Evolutionary conservation across 345 rosid species (phyloP), one percentile per base, ranked within the genome.

Genomic region (Raphanus raphanistrum): DNA sequence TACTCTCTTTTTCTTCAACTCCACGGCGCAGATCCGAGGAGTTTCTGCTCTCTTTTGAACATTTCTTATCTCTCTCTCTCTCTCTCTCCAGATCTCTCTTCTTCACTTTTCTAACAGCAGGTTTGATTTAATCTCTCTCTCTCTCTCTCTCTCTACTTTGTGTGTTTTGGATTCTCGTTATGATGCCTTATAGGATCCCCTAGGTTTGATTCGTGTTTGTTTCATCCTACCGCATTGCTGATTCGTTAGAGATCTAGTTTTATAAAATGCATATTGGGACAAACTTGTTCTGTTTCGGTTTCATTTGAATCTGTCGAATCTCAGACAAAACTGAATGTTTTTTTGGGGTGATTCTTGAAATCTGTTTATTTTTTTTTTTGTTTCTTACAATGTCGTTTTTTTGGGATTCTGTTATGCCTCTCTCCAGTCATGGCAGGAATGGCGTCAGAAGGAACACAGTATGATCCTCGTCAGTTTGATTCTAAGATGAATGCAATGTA

Each of bases 11-110:
- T 16, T 36, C 64, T 52, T 57, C 57, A 77, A 85, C 98, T 90
- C 93, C 92, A 85, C 90, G 92, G 92, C 86, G 87, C 88, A 92
- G 94, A 90, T 90, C 98, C 90, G 88, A 89, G 92, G 94, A 92
- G 98, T 89, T 89, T 87, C 88, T 86, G 67, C 71, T 73, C 50
- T 29, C 57, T 70, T n/a, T 74, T 76, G 45, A 32, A 17, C 52
- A 79, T 41, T 25, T 62, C 58, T 27, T 65, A 21, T 21, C 25
- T 11, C 35, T 68, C 55, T 6, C 25, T 11, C 35, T 68, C 55
- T 6, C 48, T 28, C 31, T 28, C 31, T 28, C 48, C 5, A 15
- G 59, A 52, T 52, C 59, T 52, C 26, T 52, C 57, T 50, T 45
- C 59, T n/a, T 66, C 25, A 63, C 17, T 72, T 72, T 50, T 15